Percentiles rank a stretch among this genome's conserved stretches.
These are phyloP conservation scores for Eustoma russellianum DNA, from an alignment of 257 asterid genomes.

Conservation along the genomic window DNA sequence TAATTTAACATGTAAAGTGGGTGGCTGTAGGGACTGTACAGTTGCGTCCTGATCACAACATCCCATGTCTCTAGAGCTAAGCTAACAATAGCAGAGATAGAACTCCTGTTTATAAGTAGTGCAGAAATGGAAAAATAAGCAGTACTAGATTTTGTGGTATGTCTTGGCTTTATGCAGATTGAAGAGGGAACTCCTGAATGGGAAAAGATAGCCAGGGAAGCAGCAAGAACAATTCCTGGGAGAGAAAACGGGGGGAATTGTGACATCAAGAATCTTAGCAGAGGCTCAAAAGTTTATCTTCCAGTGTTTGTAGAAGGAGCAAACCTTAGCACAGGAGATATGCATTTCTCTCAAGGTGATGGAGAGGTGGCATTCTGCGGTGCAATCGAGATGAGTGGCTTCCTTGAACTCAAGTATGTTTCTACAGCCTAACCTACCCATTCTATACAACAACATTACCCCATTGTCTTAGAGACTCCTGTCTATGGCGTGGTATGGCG, in stretches of 20 bases:
- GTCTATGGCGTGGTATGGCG: too few relatives aligned
- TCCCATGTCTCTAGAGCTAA: neutral
- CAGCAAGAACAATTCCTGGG: constrained; percentile 92
- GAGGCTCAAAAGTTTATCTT: constrained; percentile 88
- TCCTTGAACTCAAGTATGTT: constrained; percentile 89
- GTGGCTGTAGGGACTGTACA: too few relatives aligned
- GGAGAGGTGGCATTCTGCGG: constrained; percentile 96
- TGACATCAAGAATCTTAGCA: constrained; percentile 87
- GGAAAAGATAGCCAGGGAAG: constrained; percentile 80
- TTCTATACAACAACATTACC: too few relatives aligned
- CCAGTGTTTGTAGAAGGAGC: constrained; percentile 98
- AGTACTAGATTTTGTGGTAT: neutral
- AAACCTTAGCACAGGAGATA: constrained; percentile 90
- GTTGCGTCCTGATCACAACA: too few relatives aligned
- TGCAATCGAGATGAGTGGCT: constrained; percentile 97
- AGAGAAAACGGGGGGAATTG: constrained; percentile 96
- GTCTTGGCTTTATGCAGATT: constrained; percentile 34
- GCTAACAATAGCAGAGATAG: neutral
- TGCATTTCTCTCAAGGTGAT: constrained; percentile 97
- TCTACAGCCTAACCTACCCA: neutral
- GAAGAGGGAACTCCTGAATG: constrained; percentile 68
- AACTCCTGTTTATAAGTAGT: neutral
- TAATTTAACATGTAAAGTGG: too few relatives aligned
- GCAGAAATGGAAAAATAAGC: neutral
- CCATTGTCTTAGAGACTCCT: too few relatives aligned